Conservation (phyloP, 2,329 filamentous ascomycete genomes). For the Myriosclerotinia scirpicola region DNA sequence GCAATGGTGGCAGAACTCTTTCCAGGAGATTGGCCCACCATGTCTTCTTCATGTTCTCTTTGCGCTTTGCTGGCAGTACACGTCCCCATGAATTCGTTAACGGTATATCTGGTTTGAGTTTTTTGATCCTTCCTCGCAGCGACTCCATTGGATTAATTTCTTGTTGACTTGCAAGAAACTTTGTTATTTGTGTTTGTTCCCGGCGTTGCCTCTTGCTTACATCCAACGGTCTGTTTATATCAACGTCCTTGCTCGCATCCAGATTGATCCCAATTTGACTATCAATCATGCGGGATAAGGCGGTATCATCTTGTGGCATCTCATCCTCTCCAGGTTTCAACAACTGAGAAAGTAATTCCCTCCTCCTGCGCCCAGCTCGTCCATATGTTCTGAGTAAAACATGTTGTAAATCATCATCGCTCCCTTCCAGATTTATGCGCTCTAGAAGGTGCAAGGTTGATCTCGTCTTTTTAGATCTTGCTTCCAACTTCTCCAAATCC, state of each 20-base stretch:
- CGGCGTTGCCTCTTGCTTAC: neutral
- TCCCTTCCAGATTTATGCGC: constrained; percentile 53
- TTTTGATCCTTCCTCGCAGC: constrained; percentile 17
- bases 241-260: constrained; percentile 1
- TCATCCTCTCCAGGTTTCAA: constrained; percentile 38
- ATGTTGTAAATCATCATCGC: constrained; percentile 48
- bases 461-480: constrained; percentile 43
- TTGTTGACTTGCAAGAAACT: constrained; percentile 30
- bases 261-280: neutral
- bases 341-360: constrained; percentile 48
- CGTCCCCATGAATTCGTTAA: constrained; percentile 52
- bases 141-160: constrained; percentile 25
- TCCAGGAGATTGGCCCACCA: constrained; percentile 51
- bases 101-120: constrained; percentile 44
- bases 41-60: constrained; percentile 47
- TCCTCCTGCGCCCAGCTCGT: constrained; percentile 52
- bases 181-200: neutral
- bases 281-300: constrained; percentile 43
- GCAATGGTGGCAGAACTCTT: constrained; percentile 56
- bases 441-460: constrained; percentile 42
- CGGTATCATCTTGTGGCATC: constrained; percentile 45
- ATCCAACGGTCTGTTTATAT: neutral
- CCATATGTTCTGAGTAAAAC: constrained; percentile 55
- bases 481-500: constrained; percentile 2
- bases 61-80: constrained; percentile 44